phyloP scores from a whole-genome alignment of 1,284 basidiomycete species.

The Sphagnurus paluster region DNA sequence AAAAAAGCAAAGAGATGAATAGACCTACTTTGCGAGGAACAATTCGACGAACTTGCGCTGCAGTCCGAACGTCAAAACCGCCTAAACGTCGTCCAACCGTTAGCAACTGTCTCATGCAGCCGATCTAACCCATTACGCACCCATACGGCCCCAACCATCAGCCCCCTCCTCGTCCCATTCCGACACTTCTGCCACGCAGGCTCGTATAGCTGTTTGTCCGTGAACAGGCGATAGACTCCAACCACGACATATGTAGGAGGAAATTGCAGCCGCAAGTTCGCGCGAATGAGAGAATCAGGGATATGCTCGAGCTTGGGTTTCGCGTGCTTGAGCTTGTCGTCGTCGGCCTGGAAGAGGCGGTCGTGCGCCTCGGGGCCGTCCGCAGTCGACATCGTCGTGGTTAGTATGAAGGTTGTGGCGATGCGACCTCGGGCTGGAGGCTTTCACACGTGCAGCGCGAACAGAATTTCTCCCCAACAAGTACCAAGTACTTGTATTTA shows the following conservation, averaged over 20 bases:
- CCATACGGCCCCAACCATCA: conserved; percentile 65
- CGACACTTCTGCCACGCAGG: conserved; percentile 78
- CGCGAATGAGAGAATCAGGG: conserved; percentile 47
- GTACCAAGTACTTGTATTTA: too few species aligned
- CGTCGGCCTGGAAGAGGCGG: conserved; percentile 17
- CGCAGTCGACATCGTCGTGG: conserved; percentile 12
- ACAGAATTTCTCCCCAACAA: too few species aligned
- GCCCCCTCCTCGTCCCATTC: conserved; percentile 64
- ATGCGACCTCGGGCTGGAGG: too few species aligned
- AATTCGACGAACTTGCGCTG: conserved; percentile 63
- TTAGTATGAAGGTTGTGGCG: too few species aligned
- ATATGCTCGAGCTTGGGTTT: conserved; percentile 29
- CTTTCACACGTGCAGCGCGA: too few species aligned
- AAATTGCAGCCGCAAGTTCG: conserved; percentile 61
- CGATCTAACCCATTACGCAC: conserved; percentile 42
- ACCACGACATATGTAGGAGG: conserved; percentile 76
- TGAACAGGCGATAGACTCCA: conserved; percentile 71
- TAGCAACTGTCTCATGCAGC: not conserved
- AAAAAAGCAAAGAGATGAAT: conserved; percentile 19
- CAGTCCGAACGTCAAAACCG: conserved; percentile 59
- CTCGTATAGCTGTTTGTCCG: conserved; percentile 59
- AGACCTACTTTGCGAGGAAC: conserved; percentile 60
- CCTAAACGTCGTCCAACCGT: conserved; percentile 35
- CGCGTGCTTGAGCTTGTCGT: conserved; percentile 26
- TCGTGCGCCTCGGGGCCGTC: conserved; percentile 27